A percentile compares a stretch with the other conserved stretches of the same genome.
These are phyloP conservation scores for Leptomonas pyrrhocoris DNA, from an alignment of 208 protist species.

Conservation along the genomic window DNA sequence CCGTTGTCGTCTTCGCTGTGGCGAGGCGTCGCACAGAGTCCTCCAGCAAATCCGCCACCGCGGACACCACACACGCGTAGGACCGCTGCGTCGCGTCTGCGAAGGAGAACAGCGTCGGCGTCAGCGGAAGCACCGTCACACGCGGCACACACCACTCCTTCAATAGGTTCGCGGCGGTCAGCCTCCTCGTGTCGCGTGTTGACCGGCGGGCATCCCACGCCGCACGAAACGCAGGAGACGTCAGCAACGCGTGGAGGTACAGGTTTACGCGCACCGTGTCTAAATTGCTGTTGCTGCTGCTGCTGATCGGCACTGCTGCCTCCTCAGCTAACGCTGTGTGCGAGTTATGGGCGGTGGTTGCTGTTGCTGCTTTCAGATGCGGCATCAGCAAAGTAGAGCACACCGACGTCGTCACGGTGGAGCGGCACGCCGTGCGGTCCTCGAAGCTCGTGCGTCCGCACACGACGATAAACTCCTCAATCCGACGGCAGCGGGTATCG, in stretches of 20 bases:
- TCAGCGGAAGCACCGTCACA: conserved; percentile 46
- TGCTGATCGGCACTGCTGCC: neutral
- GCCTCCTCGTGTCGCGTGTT: neutral
- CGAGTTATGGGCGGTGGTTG: no score
- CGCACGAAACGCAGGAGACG: neutral
- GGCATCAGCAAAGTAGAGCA: conserved; percentile 16
- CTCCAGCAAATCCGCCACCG: conserved; percentile 16
- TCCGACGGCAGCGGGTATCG: conserved; percentile 6
- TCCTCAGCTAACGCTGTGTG: neutral
- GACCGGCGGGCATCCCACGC: neutral
- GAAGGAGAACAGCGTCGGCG: conserved; percentile 37
- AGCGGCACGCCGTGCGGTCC: conserved; percentile 20
- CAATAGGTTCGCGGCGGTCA: neutral
- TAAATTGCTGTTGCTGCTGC: no score
- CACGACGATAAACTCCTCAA: conserved; percentile 36
- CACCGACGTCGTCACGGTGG: conserved; percentile 18
- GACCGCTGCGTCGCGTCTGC: conserved; percentile 37
- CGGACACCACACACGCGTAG: conserved; percentile 32
- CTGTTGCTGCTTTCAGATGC: neutral
- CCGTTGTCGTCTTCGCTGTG: no score
- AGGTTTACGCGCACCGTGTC: conserved; percentile 2
- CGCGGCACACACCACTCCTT: conserved; percentile 29
- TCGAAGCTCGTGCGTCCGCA: conserved; percentile 47
- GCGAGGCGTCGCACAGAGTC: conserved; percentile 14
- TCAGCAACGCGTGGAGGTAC: conserved; percentile 6